Conservation (phyloP, 1,284 basidiomycete species). For the Waitea zeae region DNA sequence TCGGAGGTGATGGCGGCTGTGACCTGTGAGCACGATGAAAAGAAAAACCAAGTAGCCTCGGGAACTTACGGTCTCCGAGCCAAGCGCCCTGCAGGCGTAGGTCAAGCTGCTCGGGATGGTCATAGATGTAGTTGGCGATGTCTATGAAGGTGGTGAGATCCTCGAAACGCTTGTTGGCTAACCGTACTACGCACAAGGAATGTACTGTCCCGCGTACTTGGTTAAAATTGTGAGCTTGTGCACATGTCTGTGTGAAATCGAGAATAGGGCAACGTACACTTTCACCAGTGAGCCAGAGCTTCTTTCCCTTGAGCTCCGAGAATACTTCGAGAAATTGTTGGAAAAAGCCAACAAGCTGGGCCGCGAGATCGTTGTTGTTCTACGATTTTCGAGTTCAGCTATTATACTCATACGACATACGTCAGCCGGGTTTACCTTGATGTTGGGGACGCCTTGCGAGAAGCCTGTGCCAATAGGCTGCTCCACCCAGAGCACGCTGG, state of each 20-base stretch:
- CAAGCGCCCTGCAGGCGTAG: slow-evolving; percentile 52
- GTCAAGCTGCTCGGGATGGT: slow-evolving; percentile 30
- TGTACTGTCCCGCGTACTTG: slow-evolving; percentile 44
- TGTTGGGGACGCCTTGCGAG: slow-evolving; percentile 54
- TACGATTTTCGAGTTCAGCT: slow-evolving; percentile 11
- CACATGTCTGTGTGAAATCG: too few relatives aligned
- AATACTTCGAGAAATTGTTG: slow-evolving; percentile 64
- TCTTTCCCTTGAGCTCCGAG: slow-evolving; percentile 50
- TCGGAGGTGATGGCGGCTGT: slow-evolving; percentile 40
- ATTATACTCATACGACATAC: slow-evolving; percentile 6
- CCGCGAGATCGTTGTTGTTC: slow-evolving; percentile 51
- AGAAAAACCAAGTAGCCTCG: too few relatives aligned
- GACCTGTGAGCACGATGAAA: too few relatives aligned
- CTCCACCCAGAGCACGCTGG: slow-evolving; percentile 67
- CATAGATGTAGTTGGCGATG: slow-evolving; percentile 57
- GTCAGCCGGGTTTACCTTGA: too few relatives aligned
- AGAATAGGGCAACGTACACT: slow-evolving; percentile 28
- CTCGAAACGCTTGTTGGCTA: background rate
- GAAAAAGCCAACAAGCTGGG: slow-evolving; percentile 47
- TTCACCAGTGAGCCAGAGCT: slow-evolving; percentile 50
- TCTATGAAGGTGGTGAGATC: slow-evolving; percentile 19
- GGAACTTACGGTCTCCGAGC: slow-evolving; percentile 46
- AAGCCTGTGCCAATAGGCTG: slow-evolving; percentile 78
- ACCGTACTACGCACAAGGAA: slow-evolving; percentile 24
- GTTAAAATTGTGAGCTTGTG: background rate